Evolutionary conservation across 2,329 filamentous ascomycete species (phyloP).

Genomic region (Colletotrichum orchidophilum): DNA sequence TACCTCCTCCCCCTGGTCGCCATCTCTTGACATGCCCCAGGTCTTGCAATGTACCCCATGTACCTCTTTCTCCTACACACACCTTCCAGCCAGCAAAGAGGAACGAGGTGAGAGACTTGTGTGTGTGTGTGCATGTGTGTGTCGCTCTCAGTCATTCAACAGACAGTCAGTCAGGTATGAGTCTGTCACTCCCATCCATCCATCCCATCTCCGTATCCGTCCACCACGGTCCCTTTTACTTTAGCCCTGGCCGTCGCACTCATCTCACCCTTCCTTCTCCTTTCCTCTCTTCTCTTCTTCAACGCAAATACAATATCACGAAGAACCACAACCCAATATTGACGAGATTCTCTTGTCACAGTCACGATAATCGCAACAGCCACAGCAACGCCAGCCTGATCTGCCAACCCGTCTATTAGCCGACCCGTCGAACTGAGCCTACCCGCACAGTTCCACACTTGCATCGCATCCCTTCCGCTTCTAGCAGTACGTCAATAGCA

Average conservation of each 20-base stretch:
- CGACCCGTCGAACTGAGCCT: constrained; percentile 27
- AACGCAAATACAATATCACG: constrained; percentile 61
- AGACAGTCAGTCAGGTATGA: background rate
- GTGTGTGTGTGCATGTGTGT: constrained; percentile 17
- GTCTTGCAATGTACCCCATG: constrained; percentile 24
- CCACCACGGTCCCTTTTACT: constrained; percentile 41
- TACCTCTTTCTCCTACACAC: constrained; percentile 6
- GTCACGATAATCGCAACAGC: constrained; percentile 62
- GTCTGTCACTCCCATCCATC: constrained; percentile 23
- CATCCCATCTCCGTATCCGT: constrained; percentile 36
- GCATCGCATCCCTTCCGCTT: constrained; percentile 37
- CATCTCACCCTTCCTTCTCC: constrained; percentile 45
- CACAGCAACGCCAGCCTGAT: constrained; percentile 58
- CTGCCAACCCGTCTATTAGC: constrained; percentile 38
- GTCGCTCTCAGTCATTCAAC: constrained; percentile 14
- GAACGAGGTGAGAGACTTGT: background rate
- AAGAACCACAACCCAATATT: constrained; percentile 53
- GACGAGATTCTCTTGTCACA: constrained; percentile 69
- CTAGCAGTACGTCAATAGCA: constrained; percentile 36
- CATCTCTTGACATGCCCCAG: constrained; percentile 14
- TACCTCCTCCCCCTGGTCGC: constrained; percentile 24
- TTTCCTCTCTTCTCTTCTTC: constrained; percentile 47
- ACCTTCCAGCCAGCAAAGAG: background rate
- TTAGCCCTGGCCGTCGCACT: constrained; percentile 30
- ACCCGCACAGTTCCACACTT: constrained; percentile 38